These are phyloP conservation scores for Kwoniella dendrophila DNA, from an alignment of 768 basidiomycete species.

Conservation along the genomic window DNA sequence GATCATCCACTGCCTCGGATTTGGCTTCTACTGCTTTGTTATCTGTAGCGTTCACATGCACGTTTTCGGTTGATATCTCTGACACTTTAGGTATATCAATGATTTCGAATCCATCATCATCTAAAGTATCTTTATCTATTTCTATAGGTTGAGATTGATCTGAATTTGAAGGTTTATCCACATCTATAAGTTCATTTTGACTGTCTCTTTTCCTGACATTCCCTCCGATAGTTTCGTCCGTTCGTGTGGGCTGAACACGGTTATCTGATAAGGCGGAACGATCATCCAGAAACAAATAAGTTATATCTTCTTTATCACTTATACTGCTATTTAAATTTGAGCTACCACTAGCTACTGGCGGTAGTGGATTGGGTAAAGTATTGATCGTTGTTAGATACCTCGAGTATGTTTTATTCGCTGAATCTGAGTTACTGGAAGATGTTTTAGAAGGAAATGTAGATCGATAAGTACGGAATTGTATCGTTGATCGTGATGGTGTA, in stretches of 20 bases:
- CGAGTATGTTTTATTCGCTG: neutral
- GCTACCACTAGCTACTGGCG: constrained; percentile 3
- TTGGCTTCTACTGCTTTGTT: neutral
- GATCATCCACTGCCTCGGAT: neutral
- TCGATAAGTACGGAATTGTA: constrained; percentile 45
- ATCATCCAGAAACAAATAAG: constrained; percentile 45
- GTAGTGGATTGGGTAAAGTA: constrained; percentile 24
- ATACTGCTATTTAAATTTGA: neutral
- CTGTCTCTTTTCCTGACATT: neutral
- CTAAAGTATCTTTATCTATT: constrained; percentile 19
- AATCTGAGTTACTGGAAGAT: neutral
- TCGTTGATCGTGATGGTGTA: constrained; percentile 29
- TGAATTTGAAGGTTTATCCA: neutral
- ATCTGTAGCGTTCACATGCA: neutral
- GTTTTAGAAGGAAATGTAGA: constrained; percentile 20
- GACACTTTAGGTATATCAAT: constrained; percentile 17
- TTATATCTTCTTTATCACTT: constrained; percentile 31
- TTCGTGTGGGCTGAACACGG: neutral
- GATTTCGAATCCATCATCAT: constrained; percentile 37
- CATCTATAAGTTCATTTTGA: neutral
- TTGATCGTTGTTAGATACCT: constrained; percentile 32
- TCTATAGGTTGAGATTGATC: constrained; percentile 10
- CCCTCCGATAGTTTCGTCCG: neutral
- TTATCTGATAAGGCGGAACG: neutral
- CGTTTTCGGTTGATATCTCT: neutral